Conservation (phyloP, 225 moss, liverwort and hornwort species). For the Climacium dendroides region DNA sequence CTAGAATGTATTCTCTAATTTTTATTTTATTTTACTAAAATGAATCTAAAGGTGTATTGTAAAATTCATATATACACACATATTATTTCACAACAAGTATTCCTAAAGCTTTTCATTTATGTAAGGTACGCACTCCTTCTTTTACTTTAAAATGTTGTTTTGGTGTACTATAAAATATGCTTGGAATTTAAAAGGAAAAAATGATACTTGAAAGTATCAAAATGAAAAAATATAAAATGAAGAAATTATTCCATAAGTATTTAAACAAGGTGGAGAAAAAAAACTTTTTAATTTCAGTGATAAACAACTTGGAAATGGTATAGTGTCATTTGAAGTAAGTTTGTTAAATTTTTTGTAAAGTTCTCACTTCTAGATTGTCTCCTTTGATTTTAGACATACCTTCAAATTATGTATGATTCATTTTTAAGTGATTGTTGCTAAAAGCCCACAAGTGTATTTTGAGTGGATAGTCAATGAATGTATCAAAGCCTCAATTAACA, state of each 20-base stretch:
- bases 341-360: not conserved
- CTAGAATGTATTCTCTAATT: not conserved
- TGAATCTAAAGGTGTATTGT: not conserved
- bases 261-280: accelerated
- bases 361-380: not conserved
- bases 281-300: not conserved
- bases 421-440: not conserved
- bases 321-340: not conserved
- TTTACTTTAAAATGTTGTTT: not conserved
- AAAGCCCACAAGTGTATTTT: too few relatives aligned
- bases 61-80: too few relatives aligned
- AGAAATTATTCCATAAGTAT: not conserved
- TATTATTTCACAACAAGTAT: not conserved
- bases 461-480: not conserved
- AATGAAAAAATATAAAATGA: not conserved
- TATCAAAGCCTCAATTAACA: not conserved
- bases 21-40: not conserved
- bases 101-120: not conserved
- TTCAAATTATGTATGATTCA: not conserved
- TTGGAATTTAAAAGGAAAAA: not conserved
- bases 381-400: not conserved
- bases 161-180: not conserved
- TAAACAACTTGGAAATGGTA: not conserved
- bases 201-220: accelerated
- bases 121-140: not conserved